Base-by-base conservation (phyloP, 163 green algal species). In the Prototheca wickerhamii region DNA sequence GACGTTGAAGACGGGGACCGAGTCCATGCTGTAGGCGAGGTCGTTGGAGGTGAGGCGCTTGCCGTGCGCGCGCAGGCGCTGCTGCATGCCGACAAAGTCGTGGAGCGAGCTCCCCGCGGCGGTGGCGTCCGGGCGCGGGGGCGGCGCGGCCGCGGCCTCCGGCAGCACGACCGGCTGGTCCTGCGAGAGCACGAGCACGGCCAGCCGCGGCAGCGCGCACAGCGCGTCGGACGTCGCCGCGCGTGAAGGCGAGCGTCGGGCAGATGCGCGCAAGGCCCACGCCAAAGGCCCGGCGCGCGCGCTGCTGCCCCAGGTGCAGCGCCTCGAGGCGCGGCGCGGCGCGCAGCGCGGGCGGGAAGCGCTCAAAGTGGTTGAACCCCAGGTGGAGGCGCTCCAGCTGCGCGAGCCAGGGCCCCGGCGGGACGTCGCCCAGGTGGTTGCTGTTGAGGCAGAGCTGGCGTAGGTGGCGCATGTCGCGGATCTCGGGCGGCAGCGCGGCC, bases 51-150 rank as follows among this genome's bases (percentile, higher is more conserved):
- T 75, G 12, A 75, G 59, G 25, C 55, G 63, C 18, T 30, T 10
- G 55, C 55, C 40, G 7, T 30, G 32, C 8, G 10, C 3, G 26
- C 29, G 28, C 42, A 75, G 64, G 51, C 55, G 26, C 4, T 17
- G 32, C 52, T 64, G 52, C 42, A 75, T 58, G 61, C 68, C 70
- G 52, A 32, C 12, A 29, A 66, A 73, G 61, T 68, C 60, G n/a
- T n/a, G n/a, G n/a, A n/a, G n/a, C n/a, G 52, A 12, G 35, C 12
- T 12, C 35, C 12, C 52, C 12, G 30, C 52, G n/a, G n/a, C n/a
- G n/a, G n/a, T n/a, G n/a, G n/a, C n/a, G n/a, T n/a, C n/a, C n/a
- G n/a, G n/a, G n/a, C n/a, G n/a, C 25, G 28, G 64, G 0, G 31
- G 32, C 2, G 26, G 30, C 7, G 34, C 28, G 62, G 28, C 35